Conservation (phyloP, 371 early-diverging fungal genomes). For the Capillidium heterosporum region DNA sequence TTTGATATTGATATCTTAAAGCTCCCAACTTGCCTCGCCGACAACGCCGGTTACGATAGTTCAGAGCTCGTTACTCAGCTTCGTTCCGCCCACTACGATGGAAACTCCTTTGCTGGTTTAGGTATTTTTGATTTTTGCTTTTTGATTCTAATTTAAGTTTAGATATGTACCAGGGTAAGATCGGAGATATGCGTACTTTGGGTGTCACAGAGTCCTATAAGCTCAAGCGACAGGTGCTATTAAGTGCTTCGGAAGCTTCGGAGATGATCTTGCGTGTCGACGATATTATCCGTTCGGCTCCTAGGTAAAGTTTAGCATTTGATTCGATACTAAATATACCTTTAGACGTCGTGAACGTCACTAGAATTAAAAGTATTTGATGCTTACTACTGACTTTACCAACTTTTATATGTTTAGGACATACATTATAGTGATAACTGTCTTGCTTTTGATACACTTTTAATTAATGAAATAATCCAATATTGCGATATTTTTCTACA, state of each 20-base stretch:
- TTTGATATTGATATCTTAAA: conserved; percentile 7
- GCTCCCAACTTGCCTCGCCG: conserved; percentile 95
- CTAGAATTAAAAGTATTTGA: too few relatives aligned
- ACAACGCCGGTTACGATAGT: conserved; percentile 97
- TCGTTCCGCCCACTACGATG: conserved; percentile 83
- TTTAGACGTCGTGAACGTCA: too few relatives aligned
- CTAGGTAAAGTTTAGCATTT: conserved; percentile 24
- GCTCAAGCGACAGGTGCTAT: conserved; percentile 93
- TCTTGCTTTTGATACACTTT: too few relatives aligned
- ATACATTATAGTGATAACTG: too few relatives aligned
- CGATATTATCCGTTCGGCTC: conserved; percentile 93
- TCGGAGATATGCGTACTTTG: conserved; percentile 70
- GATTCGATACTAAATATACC: too few relatives aligned
- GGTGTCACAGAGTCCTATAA: conserved; percentile 97
- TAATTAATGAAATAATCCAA: too few relatives aligned
- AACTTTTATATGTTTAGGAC: too few relatives aligned
- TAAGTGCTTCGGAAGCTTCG: conserved; percentile 95
- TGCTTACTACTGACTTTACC: too few relatives aligned
- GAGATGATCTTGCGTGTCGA: conserved; percentile 99
- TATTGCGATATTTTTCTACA: too few relatives aligned
- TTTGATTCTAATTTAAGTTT: conserved; percentile 1
- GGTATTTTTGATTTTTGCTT: conserved; percentile 12
- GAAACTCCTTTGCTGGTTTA: conserved; percentile 63
- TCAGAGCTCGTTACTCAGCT: conserved; percentile 83
- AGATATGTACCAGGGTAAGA: conserved; percentile 69